Evolutionary conservation across 2,329 filamentous ascomycete species (phyloP), one percentile per base, ranked within the genome.

Genomic region (Colletotrichum sp.): DNA sequence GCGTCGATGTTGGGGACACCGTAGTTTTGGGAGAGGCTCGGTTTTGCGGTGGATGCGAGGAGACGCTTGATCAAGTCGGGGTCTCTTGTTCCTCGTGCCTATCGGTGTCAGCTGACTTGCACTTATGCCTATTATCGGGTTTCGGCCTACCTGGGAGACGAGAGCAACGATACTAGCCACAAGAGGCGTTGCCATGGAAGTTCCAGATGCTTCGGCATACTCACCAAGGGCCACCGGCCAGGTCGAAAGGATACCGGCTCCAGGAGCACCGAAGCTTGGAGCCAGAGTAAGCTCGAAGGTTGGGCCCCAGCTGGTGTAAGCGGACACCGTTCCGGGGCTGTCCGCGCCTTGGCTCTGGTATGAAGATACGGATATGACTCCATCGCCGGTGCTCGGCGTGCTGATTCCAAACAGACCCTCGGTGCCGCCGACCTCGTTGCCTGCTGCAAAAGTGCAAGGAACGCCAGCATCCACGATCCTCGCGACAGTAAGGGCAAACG

Each of bases 301-400:
- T 3, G 91, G 91, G 5, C 91, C 91, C 91, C 91, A 93, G n/a
- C 88, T 89, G 36, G 89, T 90, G 80, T 85, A 92, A 4, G 81
- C 81, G 0, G 75, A 77, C 2, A 75, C 71, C 9, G 39, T 39
- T 5, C 75, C 75, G 4, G 60, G 26, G 1, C 66, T 57, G 13
- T 67, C 72, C 0, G 60, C 55, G 1, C 44, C 75, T 5, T 75
- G n/a, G 78, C 88, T 91, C 78, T 91, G 87, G 70, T 89, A 84
- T 0, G 89, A 90, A 4, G 87, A 89, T 10, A 92, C 84, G 24
- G 88, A 84, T 1, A 87, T 86, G 3, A 89, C 88, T n/a, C 82
- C 83, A 68, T 86, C 86, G 69, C 88, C 89, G 69, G 87, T 86
- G 16, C 88, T 86, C 0, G 89, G 88, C 7, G 87, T 86, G 77